Evolutionary conservation across 805 yeast genomes (phyloP).

Genomic region (Ogataea henricii): DNA sequence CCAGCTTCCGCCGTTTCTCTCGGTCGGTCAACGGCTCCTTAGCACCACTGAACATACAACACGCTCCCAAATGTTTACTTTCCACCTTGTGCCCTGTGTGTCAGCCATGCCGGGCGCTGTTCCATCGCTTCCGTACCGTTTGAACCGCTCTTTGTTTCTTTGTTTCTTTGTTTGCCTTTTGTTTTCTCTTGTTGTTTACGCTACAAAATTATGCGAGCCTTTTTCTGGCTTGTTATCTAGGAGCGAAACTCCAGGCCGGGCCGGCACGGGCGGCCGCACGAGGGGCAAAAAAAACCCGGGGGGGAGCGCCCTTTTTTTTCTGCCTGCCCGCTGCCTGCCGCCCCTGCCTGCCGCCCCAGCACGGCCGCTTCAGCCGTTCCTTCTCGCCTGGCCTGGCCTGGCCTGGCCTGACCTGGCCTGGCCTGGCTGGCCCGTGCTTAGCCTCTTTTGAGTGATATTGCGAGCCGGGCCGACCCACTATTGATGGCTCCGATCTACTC

Average conservation of each 20-base stretch:
- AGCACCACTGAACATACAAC: not conserved
- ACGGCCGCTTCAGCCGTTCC: not conserved
- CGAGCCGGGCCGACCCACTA: not conserved
- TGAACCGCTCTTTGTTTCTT: not conserved
- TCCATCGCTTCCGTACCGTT: constrained; percentile 5
- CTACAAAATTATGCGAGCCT: not conserved
- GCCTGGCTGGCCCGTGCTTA: no score
- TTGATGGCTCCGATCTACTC: not conserved
- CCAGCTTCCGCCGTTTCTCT: constrained; percentile 2
- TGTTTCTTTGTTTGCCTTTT: constrained; percentile 1
- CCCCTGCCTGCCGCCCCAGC: not conserved
- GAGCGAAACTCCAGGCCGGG: constrained; percentile 5
- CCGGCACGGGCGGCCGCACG: not conserved
- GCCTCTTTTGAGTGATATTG: not conserved
- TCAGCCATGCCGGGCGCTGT: constrained; percentile 2
- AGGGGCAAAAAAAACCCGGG: not conserved
- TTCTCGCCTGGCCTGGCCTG: no score
- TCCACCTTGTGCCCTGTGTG: not conserved
- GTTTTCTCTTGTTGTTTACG: not conserved
- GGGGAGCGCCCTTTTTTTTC: no score
- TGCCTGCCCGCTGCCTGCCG: no score
- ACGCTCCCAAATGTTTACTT: not conserved
- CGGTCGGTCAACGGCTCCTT: constrained; percentile 3
- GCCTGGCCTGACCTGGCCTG: not conserved
- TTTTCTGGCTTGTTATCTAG: not conserved